These are phyloP conservation scores for Naumovozyma castellii DNA, from an alignment of 805 yeast species.

Conservation along the genomic window DNA sequence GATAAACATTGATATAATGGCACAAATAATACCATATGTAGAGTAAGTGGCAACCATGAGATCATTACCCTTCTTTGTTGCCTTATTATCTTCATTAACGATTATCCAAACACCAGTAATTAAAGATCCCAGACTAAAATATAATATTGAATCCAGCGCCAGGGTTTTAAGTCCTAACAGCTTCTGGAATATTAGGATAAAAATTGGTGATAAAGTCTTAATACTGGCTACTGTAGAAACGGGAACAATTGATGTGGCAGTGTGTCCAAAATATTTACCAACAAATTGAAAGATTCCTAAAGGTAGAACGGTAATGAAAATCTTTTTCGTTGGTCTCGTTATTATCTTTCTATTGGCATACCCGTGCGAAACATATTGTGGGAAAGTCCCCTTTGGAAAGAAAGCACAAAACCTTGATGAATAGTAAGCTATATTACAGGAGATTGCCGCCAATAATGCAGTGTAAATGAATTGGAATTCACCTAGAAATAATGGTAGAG, in stretches of 20 bases:
- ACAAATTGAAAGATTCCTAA: conserved; percentile 56
- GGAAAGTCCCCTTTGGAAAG: conserved; percentile 51
- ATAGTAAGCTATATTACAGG: conserved; percentile 31
- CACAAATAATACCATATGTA: conserved; percentile 52
- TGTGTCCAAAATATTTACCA: conserved; percentile 53
- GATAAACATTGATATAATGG: conserved; percentile 57
- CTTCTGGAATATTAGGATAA: conserved; percentile 50
- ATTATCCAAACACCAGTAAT: conserved; percentile 27
- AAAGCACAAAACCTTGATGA: conserved; percentile 25
- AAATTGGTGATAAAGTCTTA: conserved; percentile 56
- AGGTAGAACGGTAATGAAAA: conserved; percentile 46
- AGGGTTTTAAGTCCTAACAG: conserved; percentile 21
- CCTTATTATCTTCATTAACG: conserved; percentile 17
- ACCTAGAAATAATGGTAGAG: conserved; percentile 54
- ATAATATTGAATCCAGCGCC: conserved; percentile 6
- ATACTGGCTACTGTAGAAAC: conserved; percentile 63
- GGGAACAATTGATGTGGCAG: conserved; percentile 57
- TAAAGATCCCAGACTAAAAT: conserved; percentile 19
- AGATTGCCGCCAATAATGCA: conserved; percentile 33
- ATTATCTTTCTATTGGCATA: conserved; percentile 9
- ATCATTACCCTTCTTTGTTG: background rate
- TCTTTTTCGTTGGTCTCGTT: conserved; percentile 30
- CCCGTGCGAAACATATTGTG: conserved; percentile 29
- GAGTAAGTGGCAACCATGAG: conserved; percentile 8
- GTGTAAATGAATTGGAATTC: conserved; percentile 54